Conservation (phyloP, 805 yeast genomes). For the Hanseniaspora lindneri region DNA sequence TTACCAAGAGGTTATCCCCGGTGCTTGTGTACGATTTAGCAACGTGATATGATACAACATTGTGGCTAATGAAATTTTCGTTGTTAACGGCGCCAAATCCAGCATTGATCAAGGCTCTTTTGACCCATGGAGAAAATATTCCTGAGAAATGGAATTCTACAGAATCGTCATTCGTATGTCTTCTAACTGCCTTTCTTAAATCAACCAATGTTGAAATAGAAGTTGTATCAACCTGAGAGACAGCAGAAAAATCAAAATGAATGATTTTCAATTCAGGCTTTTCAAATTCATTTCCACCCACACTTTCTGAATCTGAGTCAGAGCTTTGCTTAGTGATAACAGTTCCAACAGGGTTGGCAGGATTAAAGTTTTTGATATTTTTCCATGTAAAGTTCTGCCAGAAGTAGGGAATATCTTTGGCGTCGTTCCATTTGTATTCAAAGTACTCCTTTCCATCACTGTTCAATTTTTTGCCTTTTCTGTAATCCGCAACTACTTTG, state of each 20-base stretch:
- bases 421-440: slow-evolving; percentile 78
- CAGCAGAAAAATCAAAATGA: slow-evolving; percentile 72
- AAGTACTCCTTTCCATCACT: slow-evolving; percentile 31
- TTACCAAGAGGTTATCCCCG: slow-evolving; percentile 8
- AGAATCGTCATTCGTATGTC: slow-evolving; percentile 57
- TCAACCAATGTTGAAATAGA: slow-evolving; percentile 70
- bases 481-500: slow-evolving; percentile 49
- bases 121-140: slow-evolving; percentile 74
- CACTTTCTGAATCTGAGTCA: slow-evolving; percentile 21
- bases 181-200: slow-evolving; percentile 55
- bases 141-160: slow-evolving; percentile 88
- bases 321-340: slow-evolving; percentile 16
- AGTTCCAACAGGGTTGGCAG: slow-evolving; percentile 17
- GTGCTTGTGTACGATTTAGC: slow-evolving; percentile 20
- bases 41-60: slow-evolving; percentile 26
- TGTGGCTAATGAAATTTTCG: slow-evolving; percentile 28
- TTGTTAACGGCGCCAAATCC: slow-evolving; percentile 60
- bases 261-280: slow-evolving; percentile 61
- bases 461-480: slow-evolving; percentile 41
- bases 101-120: slow-evolving; percentile 57
- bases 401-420: slow-evolving; percentile 43
- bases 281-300: slow-evolving; percentile 15
- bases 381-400: slow-evolving; percentile 10
- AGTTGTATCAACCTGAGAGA: slow-evolving; percentile 65
- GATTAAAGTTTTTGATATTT: slow-evolving; percentile 19